Evolutionary conservation across 1,139 yeast species (phyloP).

Genomic region (Suhomyces kunorum): DNA sequence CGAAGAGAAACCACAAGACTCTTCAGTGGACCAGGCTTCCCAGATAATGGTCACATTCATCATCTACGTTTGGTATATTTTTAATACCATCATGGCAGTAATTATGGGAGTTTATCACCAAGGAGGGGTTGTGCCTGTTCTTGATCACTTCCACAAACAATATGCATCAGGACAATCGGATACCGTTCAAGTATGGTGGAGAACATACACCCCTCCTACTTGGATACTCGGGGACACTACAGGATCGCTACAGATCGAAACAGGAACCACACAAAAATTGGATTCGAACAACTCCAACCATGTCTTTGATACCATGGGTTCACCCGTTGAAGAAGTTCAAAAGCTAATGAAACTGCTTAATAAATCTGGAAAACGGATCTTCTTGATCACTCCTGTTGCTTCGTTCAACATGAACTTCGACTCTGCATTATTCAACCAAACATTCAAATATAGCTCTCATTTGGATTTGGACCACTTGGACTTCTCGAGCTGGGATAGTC

Average conservation of each 20-base stretch:
- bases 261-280: constrained; percentile 21
- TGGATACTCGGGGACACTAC: constrained; percentile 64
- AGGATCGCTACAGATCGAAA: constrained; percentile 20
- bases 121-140: constrained; percentile 80
- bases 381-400: constrained; percentile 51
- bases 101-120: constrained; percentile 86
- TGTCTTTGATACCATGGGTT: constrained; percentile 62
- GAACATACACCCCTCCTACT: constrained; percentile 89
- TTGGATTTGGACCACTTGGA: constrained; percentile 73
- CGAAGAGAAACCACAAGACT: not conserved
- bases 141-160: constrained; percentile 35
- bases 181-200: constrained; percentile 76
- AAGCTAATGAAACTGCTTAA: constrained; percentile 18
- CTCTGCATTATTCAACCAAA: constrained; percentile 20
- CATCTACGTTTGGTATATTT: constrained; percentile 58
- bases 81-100: constrained; percentile 59
- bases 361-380: constrained; percentile 18
- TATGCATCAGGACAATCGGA: constrained; percentile 19
- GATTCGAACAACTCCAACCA: constrained; percentile 16
- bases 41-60: constrained; percentile 19
- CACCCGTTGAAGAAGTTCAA: constrained; percentile 31
- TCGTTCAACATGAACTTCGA: constrained; percentile 38
- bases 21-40: constrained; percentile 4
- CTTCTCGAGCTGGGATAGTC: constrained; percentile 39
- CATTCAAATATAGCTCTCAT: constrained; percentile 53